Conservation (phyloP, 768 basidiomycete genomes). For the Boletus rubescentipes region DNA sequence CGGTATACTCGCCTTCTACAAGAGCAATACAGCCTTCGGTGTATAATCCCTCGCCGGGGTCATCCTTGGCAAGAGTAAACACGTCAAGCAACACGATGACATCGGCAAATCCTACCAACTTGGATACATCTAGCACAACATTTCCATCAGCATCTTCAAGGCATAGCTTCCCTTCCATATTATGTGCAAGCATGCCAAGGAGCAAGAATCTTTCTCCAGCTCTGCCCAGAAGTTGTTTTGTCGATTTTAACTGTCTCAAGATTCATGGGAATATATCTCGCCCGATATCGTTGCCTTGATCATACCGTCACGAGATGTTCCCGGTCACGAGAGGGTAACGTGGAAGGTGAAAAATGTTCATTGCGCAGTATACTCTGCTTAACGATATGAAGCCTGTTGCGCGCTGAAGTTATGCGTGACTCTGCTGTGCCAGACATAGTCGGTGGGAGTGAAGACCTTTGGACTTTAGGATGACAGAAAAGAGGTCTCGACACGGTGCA, state of each 20-base stretch:
- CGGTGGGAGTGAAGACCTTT: constrained; percentile 47
- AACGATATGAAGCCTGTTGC: constrained; percentile 88
- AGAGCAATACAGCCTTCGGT: constrained; percentile 96
- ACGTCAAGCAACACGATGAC: constrained; percentile 2
- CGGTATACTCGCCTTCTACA: constrained; percentile 94
- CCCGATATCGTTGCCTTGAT: constrained; percentile 11
- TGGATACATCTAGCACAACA: constrained; percentile 86
- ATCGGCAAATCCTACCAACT: constrained; percentile 53
- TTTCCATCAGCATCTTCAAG: constrained; percentile 92
- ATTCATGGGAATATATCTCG: constrained; percentile 18
- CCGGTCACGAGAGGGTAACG: constrained; percentile 84
- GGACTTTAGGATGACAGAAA: constrained; percentile 10
- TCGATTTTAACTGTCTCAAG: constrained; percentile 75
- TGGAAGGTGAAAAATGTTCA: constrained; percentile 97
- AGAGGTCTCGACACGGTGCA: constrained; percentile 14
- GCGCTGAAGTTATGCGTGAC: constrained; percentile 72
- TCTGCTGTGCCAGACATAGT: constrained; percentile 84
- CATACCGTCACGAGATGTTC: constrained; percentile 85
- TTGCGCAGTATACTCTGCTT: constrained; percentile 92
- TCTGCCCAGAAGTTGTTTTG: constrained; percentile 92
- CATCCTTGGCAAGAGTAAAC: constrained; percentile 49
- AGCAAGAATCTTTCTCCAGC: constrained; percentile 88
- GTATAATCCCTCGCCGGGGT: constrained; percentile 93
- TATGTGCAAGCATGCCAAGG: constrained; percentile 87
- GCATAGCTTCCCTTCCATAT: constrained; percentile 87